phyloP scores from a whole-genome alignment of 106 monocot genomes.

The Dendrobium huoshanense region DNA sequence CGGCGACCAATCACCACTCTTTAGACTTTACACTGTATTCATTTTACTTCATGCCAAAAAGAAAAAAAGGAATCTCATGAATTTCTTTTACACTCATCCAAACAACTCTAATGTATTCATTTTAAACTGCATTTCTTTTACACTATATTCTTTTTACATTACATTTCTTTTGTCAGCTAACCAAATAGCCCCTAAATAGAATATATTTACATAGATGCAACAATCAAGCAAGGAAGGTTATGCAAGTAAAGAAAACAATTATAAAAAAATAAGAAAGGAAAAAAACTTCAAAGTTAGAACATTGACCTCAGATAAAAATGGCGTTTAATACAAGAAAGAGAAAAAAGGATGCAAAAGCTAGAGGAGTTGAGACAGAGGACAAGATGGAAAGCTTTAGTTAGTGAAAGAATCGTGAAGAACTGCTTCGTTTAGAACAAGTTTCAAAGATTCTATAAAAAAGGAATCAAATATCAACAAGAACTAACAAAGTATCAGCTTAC shows the following conservation, averaged over 20 bases:
- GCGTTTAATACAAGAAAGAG: neutral
- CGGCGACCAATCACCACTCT: too few species aligned
- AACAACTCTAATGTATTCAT: too few species aligned
- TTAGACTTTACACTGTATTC: too few species aligned
- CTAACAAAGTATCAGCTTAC: neutral
- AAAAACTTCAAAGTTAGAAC: neutral
- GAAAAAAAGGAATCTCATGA: too few species aligned
- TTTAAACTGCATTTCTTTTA: too few species aligned
- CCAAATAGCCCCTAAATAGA: neutral
- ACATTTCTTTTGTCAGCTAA: too few species aligned
- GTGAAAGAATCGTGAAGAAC: neutral
- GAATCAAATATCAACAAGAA: neutral
- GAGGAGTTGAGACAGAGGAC: neutral
- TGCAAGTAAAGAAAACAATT: neutral
- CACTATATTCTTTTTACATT: neutral
- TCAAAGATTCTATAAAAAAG: neutral
- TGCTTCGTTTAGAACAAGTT: neutral
- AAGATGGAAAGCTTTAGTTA: neutral
- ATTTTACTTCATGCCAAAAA: too few species aligned
- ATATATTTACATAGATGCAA: neutral
- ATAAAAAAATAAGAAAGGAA: too few species aligned
- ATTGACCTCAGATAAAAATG: neutral
- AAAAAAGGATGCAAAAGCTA: neutral
- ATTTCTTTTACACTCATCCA: too few species aligned
- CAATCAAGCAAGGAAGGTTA: neutral